Base-by-base conservation (phyloP, 352 stramenopile genomes). In the Pilasporangium apinafurcum region DNA sequence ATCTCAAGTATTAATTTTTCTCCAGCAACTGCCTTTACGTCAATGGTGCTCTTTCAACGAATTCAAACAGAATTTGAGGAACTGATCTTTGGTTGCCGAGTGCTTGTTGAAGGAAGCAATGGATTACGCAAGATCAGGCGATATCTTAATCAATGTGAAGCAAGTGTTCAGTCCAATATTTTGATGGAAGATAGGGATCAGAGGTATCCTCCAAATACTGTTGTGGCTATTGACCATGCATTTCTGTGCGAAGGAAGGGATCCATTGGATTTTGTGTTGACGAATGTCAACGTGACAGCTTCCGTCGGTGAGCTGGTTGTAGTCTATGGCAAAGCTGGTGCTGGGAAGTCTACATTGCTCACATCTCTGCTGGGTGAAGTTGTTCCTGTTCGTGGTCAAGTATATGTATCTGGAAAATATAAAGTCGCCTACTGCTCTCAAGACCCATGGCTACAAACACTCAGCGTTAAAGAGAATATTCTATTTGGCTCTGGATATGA, bases 401-500 rank as follows among this genome's bases (percentile, higher is more conserved):
- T 70, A 20, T 67, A 44, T 8, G 30, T 78, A 10, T 62, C 56
- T 13, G 38, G 41, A 22, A 26, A 45, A 12, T 59, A 51, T 44
- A 62, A 57, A 22, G 33, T 77, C n/a, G 59, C 60, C 16, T 95
- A 94, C 59, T 92, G 70, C 40, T 62, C 84, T 9, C 84, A 97
- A 51, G 71, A 87, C 30, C 74, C 89, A 21, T 97, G 95, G 68
- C 95, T 98, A 27, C 78, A 98, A 56, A 97, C 98, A 56, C 88
- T 85, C 17, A 96, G 83, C 7, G 55, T 98, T 1, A 65, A 67
- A 6, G 83, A 97, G 26, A 98, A 98, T 59, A 92, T 98, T 40
- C 57, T 98, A 10, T 98, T 98, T 59, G 87, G 89, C 13, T 62
- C 71, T 18, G 44, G 42, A 5, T 88, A 63, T 28, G 45, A 76